Evolutionary conservation across 2,329 filamentous ascomycete genomes (phyloP).

Genomic region (Curvularia sp.): DNA sequence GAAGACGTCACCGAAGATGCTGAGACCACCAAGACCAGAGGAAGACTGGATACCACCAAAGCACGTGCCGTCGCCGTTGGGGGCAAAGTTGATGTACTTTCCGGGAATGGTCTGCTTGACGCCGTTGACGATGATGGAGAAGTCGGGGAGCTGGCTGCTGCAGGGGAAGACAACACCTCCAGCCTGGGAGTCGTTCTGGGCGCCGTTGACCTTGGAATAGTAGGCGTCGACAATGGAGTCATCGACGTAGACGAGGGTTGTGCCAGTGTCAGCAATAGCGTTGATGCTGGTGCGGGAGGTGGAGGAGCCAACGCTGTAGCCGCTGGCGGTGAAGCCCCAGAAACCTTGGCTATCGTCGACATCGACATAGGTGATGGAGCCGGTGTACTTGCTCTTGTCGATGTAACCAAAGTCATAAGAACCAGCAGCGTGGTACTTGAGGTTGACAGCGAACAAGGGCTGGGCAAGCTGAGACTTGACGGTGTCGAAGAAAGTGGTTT

Average conservation of each 20-base stretch:
- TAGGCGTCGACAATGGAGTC: conserved; percentile 62
- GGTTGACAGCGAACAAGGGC: conserved; percentile 64
- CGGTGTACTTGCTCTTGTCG: conserved; percentile 64
- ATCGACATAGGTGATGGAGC: conserved; percentile 62
- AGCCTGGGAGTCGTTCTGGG: conserved; percentile 55
- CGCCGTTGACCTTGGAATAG: conserved; percentile 64
- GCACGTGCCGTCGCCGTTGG: conserved; percentile 60
- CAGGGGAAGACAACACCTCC: conserved; percentile 66
- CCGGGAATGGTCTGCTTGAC: conserved; percentile 61
- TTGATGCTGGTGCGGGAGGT: conserved; percentile 52
- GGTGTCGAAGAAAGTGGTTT: conserved; percentile 68
- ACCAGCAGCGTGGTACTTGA: conserved; percentile 60
- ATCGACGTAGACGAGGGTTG: conserved; percentile 69
- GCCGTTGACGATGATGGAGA: conserved; percentile 60
- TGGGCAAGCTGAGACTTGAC: conserved; percentile 59
- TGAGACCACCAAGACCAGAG: conserved; percentile 61
- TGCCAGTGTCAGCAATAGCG: conserved; percentile 74
- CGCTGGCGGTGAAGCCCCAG: conserved; percentile 67
- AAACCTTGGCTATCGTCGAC: conserved; percentile 66
- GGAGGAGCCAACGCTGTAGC: conserved; percentile 61
- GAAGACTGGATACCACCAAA: conserved; percentile 78
- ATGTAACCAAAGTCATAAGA: conserved; percentile 67
- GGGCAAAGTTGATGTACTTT: conserved; percentile 62
- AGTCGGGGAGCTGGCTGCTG: conserved; percentile 59
- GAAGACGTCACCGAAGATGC: conserved; percentile 79